Base-by-base conservation (phyloP, 1,284 basidiomycete genomes). In the Phellopilus nigrolimitatus region DNA sequence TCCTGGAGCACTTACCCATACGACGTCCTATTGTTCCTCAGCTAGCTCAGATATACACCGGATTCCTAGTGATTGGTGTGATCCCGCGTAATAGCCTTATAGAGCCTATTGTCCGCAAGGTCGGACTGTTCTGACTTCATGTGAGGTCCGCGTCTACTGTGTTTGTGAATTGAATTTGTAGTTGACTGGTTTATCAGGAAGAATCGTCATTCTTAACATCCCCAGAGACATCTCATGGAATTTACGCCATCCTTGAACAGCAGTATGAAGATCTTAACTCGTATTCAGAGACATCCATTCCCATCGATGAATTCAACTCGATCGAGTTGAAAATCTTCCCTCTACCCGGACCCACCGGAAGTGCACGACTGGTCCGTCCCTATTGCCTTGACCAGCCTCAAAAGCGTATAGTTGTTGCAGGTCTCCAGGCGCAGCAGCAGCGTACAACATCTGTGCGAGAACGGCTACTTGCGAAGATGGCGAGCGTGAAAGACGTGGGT, bases 261-360 rank as follows among this genome's bases (percentile, higher is more conserved):
- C 76, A 99, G 0, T 98, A 94, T 60, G 95, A 97, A 64, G 97
- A 99, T 61, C 71, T 99, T 56, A 98, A 97, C 69, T 94, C 91
- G 3, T 99, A 97, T 69, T 92, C 91, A 0, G 94, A 97, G 68
- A 94, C 94, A 1, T 91, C 89, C 1, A 95, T 97, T 49, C 76
- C 80, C 1, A 83, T 97, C 54, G 91, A 95, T 65, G 76, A 80
- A 47, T 93, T 91, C 73, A 95, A 93, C 64, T 91, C 89, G 3
- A 87, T 97, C 54, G 93, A 97, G 64, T 69, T 99, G 60, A 97
- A 97, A 66, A 88, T 99, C 31, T 95, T 98, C 56, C 97, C 92
- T 0, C 67, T 97, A 94, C 61, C 90, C 94, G 3, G 98, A 98
- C 62, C 97, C 97, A 7, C 83, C 88, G 0, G 61, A 93, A 93